Conservation (phyloP, 768 basidiomycete genomes). For the Naganishia antarctica region DNA sequence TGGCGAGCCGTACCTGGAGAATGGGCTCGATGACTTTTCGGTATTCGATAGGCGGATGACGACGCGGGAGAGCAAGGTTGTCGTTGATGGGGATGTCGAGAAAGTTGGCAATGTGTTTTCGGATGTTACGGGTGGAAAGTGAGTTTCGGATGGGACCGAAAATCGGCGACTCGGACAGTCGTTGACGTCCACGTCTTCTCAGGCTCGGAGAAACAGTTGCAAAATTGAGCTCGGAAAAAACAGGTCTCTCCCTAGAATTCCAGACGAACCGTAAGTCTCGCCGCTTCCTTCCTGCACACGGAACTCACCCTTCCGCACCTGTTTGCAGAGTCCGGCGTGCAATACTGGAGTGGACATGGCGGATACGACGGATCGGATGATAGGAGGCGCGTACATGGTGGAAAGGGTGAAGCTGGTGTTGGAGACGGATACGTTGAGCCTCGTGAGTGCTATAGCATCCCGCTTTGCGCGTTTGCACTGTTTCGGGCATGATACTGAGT, state of each 20-base stretch:
- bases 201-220: constrained; percentile 18
- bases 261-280: constrained; percentile 17
- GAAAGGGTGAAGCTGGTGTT: constrained; percentile 16
- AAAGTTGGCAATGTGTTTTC: constrained; percentile 22
- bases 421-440: constrained; percentile 24
- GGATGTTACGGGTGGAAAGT: constrained; percentile 22
- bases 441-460: constrained; percentile 1
- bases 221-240: constrained; percentile 20
- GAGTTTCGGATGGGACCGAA: too few relatives aligned
- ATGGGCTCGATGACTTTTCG: constrained; percentile 30
- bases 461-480: too few relatives aligned
- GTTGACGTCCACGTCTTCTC: neutral
- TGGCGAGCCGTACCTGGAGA: constrained; percentile 25
- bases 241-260: constrained; percentile 18
- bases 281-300: neutral
- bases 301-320: neutral
- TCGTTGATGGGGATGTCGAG: constrained; percentile 7
- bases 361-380: constrained; percentile 27
- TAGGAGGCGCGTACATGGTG: constrained; percentile 24
- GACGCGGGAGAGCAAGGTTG: constrained; percentile 17
- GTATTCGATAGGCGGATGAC: constrained; percentile 26
- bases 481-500: too few relatives aligned
- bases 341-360: constrained; percentile 28
- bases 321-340: constrained; percentile 24
- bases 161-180: too few relatives aligned